phyloP scores from a whole-genome alignment of 306 rosid genomes.

The apple (Malus domestica) region ASM211411v1 NC_041804.1:40778501-40779000 shows the following conservation, averaged over 20 bases:
- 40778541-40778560: conserved; percentile 97
- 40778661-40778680: neutral
- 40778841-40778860: neutral
- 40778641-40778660: neutral
- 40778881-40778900: neutral
- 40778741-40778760: conserved; percentile 79
- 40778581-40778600: conserved; percentile 83
- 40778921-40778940: neutral
- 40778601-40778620: conserved; percentile 31
- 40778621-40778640: conserved; percentile 7
- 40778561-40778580: conserved; percentile 83
- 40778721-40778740: conserved; percentile 68
- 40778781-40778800: conserved; percentile 77
- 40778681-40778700: neutral
- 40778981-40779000: conserved; percentile 55
- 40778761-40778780: conserved; percentile 84
- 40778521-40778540: conserved; percentile 89
- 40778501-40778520: conserved; percentile 69
- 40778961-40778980: neutral
- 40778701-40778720: neutral
- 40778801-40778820: conserved; percentile 48
- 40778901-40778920: neutral
- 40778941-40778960: neutral
- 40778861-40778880: neutral
- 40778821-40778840: conserved; percentile 17